Evolutionary conservation across 2,329 filamentous ascomycete species (phyloP).

Genomic region (Arachnopeziza araneosa): DNA sequence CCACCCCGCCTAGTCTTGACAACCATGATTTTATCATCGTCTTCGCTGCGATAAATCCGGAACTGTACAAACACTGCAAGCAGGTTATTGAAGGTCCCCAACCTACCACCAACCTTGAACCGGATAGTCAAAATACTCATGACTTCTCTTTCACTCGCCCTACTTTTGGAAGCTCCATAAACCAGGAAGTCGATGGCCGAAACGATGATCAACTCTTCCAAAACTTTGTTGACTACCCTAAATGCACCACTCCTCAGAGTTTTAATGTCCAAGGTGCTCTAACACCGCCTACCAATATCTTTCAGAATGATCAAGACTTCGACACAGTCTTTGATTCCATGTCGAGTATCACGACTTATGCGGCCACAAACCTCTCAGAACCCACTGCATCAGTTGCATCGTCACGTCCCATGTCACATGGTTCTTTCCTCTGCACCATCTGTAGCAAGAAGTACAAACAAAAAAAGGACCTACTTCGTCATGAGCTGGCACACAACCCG

Average conservation of each 20-base stretch:
- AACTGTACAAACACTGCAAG: not conserved
- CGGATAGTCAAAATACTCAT: not conserved
- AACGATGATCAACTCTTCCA: not conserved
- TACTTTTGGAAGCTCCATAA: not conserved
- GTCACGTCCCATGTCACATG: not conserved
- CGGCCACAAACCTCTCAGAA: not conserved
- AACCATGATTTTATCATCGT: not conserved
- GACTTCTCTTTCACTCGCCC: not conserved
- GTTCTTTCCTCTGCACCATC: not conserved
- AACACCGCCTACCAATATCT: not conserved
- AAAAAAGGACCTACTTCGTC: not conserved
- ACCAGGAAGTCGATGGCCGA: not conserved
- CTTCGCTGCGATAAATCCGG: not conserved
- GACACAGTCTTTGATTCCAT: too few species aligned
- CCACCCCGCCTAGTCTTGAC: not conserved
- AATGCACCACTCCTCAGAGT: not conserved
- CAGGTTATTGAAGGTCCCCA: not conserved
- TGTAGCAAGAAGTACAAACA: not conserved
- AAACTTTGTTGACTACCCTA: not conserved
- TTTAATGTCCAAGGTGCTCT: not conserved
- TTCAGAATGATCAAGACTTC: not conserved
- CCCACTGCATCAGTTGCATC: not conserved
- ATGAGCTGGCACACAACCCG: not conserved
- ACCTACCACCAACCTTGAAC: not conserved
- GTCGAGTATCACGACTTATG: not conserved